Percentiles rank a stretch among this genome's conserved stretches.
phyloP scores from a whole-genome alignment of 192 early-diverging fungal genomes.

The Rhizophlyctis rosea region DNA sequence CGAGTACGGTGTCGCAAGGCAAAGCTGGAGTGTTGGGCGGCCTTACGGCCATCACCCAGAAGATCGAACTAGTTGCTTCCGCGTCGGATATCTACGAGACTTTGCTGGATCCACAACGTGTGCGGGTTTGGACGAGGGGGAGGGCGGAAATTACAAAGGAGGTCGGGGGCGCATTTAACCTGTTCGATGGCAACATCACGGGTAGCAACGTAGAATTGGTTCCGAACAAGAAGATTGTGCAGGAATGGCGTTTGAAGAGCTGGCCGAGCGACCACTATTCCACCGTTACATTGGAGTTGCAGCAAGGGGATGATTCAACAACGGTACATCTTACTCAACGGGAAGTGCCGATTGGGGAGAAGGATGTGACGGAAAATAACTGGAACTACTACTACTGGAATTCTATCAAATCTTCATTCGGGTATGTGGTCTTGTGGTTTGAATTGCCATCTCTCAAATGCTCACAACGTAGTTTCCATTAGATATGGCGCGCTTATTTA shows the following conservation, averaged over 20 bases:
- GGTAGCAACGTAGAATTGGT: slow-evolving; percentile 69
- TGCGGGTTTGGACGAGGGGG: slow-evolving; percentile 77
- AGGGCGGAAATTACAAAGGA: slow-evolving; percentile 59
- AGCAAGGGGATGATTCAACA: slow-evolving; percentile 65
- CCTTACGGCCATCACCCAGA: slow-evolving; percentile 62
- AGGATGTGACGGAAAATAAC: slow-evolving; percentile 78
- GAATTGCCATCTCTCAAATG: too few relatives aligned
- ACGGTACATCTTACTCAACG: slow-evolving; percentile 72
- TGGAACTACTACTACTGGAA: slow-evolving; percentile 94
- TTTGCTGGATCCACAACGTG: slow-evolving; percentile 71
- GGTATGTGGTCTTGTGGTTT: too few relatives aligned
- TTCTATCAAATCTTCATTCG: slow-evolving; percentile 86
- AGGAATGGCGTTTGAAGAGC: slow-evolving; percentile 79
- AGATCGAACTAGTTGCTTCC: slow-evolving; percentile 79
- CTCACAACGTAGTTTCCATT: too few relatives aligned
- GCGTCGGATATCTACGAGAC: slow-evolving; percentile 76
- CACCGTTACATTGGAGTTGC: slow-evolving; percentile 71
- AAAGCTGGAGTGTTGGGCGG: slow-evolving; percentile 27
- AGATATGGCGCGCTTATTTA: too few relatives aligned
- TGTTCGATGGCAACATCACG: slow-evolving; percentile 88
- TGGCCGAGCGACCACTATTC: slow-evolving; percentile 90
- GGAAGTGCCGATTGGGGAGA: slow-evolving; percentile 85
- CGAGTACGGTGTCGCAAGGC: slow-evolving; percentile 9
- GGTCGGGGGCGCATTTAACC: slow-evolving; percentile 61
- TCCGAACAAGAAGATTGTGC: slow-evolving; percentile 70